Evolutionary conservation across 352 stramenopile genomes (phyloP).

Genomic region (Plasmopara muralis): DNA sequence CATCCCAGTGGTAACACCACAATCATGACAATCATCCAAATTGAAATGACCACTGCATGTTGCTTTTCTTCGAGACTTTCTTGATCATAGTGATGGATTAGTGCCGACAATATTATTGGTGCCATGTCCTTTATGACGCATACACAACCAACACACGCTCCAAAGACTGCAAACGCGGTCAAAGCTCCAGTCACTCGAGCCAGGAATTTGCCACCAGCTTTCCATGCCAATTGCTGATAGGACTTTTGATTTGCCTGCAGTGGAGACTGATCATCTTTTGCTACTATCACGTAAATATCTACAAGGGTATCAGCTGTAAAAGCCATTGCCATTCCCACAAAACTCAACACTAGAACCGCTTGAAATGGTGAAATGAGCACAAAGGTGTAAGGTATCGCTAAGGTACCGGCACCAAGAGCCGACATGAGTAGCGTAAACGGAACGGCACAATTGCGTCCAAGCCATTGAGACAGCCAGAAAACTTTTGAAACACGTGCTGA

Average conservation of each 20-base stretch:
- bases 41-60: constrained; percentile 24
- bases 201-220: constrained; percentile 43
- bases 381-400: constrained; percentile 65
- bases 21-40: constrained; percentile 58
- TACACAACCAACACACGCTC: constrained; percentile 66
- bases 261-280: constrained; percentile 11
- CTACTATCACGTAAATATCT: constrained; percentile 49
- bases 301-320: constrained; percentile 66
- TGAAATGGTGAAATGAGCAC: constrained; percentile 38
- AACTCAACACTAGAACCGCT: constrained; percentile 35
- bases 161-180: constrained; percentile 70
- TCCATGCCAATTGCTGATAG: constrained; percentile 59
- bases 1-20: constrained; percentile 59
- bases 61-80: constrained; percentile 28
- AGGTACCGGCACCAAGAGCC: constrained; percentile 44
- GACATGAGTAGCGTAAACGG: constrained; percentile 54
- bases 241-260: constrained; percentile 41
- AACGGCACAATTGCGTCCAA: constrained; percentile 26
- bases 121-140: constrained; percentile 69
- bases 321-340: constrained; percentile 57
- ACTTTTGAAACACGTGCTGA: not conserved
- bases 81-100: constrained; percentile 16
- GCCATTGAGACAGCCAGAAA: constrained; percentile 12
- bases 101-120: constrained; percentile 40
- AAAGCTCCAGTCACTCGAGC: constrained; percentile 47